Evolutionary conservation across 768 basidiomycete species (phyloP).

Genomic region (Leucosporidium creatinivorum): DNA sequence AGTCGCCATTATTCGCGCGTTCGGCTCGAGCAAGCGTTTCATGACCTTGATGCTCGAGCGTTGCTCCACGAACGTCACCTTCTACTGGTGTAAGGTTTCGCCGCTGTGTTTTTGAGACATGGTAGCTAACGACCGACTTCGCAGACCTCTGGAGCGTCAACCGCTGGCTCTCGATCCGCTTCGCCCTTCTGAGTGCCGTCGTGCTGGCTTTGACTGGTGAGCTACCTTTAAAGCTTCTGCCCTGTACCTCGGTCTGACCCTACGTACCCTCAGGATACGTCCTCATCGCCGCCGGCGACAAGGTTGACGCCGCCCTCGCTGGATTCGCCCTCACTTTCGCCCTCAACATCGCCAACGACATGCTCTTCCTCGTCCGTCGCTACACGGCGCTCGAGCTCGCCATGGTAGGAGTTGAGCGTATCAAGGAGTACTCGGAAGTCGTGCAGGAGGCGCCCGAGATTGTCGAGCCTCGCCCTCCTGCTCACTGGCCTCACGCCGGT

Average conservation of each 20-base stretch:
- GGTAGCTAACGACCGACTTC: no score
- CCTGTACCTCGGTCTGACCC: not conserved
- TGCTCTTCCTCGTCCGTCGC: constrained; percentile 37
- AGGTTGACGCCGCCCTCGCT: constrained; percentile 32
- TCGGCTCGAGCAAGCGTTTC: constrained; percentile 33
- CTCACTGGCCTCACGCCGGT: constrained; percentile 34
- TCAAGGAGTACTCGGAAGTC: constrained; percentile 36
- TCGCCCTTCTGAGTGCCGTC: constrained; percentile 29
- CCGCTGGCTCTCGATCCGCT: constrained; percentile 37
- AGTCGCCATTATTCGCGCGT: constrained; percentile 39
- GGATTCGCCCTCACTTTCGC: constrained; percentile 29
- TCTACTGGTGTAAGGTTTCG: constrained; percentile 34
- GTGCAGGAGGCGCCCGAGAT: constrained; percentile 34
- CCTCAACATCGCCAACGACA: constrained; percentile 33
- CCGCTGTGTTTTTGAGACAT: no score
- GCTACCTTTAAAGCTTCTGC: not conserved
- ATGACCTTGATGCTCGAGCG: constrained; percentile 31
- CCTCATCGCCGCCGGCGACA: constrained; percentile 28
- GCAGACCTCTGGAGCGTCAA: constrained; percentile 7
- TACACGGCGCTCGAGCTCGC: constrained; percentile 35
- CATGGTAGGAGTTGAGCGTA: constrained; percentile 39
- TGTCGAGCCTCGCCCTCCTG: constrained; percentile 35
- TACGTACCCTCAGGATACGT: constrained; percentile 19
- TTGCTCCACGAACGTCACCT: constrained; percentile 33
- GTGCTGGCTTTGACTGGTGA: constrained; percentile 27